Conservation (phyloP, 1,139 yeast genomes). For the Torulaspora pretoriensis region DNA sequence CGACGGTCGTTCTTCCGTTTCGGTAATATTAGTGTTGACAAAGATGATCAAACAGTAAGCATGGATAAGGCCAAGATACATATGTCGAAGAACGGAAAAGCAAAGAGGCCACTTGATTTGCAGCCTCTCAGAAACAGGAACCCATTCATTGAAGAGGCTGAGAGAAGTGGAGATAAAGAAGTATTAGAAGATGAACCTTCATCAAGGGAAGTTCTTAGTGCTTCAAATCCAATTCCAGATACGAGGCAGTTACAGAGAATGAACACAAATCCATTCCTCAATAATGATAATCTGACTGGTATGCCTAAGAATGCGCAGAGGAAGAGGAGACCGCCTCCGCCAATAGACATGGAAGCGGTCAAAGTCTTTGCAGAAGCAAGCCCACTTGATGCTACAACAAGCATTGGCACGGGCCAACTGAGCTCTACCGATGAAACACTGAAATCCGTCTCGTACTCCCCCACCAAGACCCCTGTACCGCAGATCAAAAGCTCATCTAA, state of each 20-base stretch:
- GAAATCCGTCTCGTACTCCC: constrained; percentile 5
- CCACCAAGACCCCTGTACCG: constrained; percentile 8
- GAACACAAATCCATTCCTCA: constrained; percentile 1
- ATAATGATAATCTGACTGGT: background rate
- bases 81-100: background rate
- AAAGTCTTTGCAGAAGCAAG: constrained; percentile 5
- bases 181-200: background rate
- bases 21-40: constrained; percentile 17
- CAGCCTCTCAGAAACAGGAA: constrained; percentile 12
- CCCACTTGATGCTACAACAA: background rate
- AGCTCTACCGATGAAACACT: constrained; percentile 10
- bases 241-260: background rate
- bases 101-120: constrained; percentile 10
- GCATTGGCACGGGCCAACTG: background rate
- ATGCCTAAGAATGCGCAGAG: background rate
- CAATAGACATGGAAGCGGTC: constrained; percentile 13
- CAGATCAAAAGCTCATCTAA: background rate
- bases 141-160: constrained; percentile 10
- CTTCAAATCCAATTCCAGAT: background rate
- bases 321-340: constrained; percentile 17
- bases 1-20: constrained; percentile 30
- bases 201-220: background rate
- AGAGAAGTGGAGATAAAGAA: background rate
- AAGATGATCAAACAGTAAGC: background rate
- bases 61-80: constrained; percentile 1